A percentile compares a stretch with the other conserved stretches of the same genome.
These are phyloP conservation scores for Citropsis articulata DNA, from an alignment of 345 rosid species.

Conservation along the genomic window DNA sequence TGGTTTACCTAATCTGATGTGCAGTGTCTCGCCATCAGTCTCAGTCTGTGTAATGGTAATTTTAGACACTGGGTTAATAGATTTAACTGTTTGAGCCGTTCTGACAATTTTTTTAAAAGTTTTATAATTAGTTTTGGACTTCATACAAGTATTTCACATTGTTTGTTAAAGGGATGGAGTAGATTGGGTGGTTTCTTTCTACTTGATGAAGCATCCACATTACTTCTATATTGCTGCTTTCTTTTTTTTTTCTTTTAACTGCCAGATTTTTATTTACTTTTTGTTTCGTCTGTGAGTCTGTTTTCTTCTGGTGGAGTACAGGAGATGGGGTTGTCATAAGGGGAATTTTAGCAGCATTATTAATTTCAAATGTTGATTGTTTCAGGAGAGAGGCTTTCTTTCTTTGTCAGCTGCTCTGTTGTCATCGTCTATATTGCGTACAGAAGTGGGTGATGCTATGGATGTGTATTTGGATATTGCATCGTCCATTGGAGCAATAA, in stretches of 20 bases:
- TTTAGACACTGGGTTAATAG: neutral
- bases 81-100: neutral
- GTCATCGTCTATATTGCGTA: conserved; percentile 60
- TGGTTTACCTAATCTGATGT: neutral
- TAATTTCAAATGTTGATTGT: conserved; percentile 31
- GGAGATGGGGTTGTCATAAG: neutral
- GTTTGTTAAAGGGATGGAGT: neutral
- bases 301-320: neutral
- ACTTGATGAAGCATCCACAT: neutral
- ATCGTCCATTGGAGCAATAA: conserved; percentile 67
- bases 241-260: neutral
- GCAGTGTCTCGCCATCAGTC: neutral
- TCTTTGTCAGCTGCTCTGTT: conserved; percentile 91
- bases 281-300: neutral
- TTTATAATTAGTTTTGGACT: neutral
- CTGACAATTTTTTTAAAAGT: neutral
- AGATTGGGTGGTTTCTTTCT: neutral
- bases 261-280: neutral
- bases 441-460: conserved; percentile 52
- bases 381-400: conserved; percentile 97
- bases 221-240: neutral
- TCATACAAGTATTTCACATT: neutral
- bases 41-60: neutral
- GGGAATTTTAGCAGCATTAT: conserved; percentile 3
- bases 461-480: conserved; percentile 55